Evolutionary conservation across 2,329 filamentous ascomycete species (phyloP).

Genomic region (Cercospora zeae-maydis): DNA sequence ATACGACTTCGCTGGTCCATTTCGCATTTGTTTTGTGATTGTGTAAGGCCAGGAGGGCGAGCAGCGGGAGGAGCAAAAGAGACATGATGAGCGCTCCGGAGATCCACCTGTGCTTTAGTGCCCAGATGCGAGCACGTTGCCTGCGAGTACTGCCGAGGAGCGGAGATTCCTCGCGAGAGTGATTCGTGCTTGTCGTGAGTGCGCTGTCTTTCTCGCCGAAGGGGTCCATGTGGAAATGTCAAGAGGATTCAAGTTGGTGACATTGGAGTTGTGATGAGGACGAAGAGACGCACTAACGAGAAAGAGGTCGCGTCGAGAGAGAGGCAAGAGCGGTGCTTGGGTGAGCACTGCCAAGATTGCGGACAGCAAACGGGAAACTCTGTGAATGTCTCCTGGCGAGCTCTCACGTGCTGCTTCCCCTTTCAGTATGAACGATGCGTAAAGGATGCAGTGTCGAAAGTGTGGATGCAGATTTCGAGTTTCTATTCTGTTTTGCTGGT

Average conservation of each 20-base stretch:
- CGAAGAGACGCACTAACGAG: background rate
- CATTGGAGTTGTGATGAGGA: background rate
- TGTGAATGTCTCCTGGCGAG: too few relatives aligned
- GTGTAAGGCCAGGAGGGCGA: slow-evolving; percentile 32
- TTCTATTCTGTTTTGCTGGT: too few relatives aligned
- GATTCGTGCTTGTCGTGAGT: slow-evolving; percentile 13
- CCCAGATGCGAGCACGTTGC: slow-evolving; percentile 19
- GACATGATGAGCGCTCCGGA: slow-evolving; percentile 24
- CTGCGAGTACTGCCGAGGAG: background rate
- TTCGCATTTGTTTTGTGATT: slow-evolving; percentile 26
- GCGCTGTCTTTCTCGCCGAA: slow-evolving; percentile 19
- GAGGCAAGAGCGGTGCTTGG: background rate
- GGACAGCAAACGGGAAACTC: too few relatives aligned
- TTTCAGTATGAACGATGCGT: too few relatives aligned
- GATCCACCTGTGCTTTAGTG: slow-evolving; percentile 26
- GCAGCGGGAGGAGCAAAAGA: slow-evolving; percentile 30
- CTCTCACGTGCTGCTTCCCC: too few relatives aligned
- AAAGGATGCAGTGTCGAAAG: too few relatives aligned
- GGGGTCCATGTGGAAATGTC: slow-evolving; percentile 1
- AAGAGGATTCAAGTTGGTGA: background rate
- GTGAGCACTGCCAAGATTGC: background rate
- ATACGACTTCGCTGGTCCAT: slow-evolving; percentile 16
- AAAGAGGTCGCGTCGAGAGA: background rate
- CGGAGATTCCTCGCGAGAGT: background rate
- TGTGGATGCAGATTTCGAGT: too few relatives aligned